Conservation (phyloP, 345 rosid species). For the Brassica cretica region DNA sequence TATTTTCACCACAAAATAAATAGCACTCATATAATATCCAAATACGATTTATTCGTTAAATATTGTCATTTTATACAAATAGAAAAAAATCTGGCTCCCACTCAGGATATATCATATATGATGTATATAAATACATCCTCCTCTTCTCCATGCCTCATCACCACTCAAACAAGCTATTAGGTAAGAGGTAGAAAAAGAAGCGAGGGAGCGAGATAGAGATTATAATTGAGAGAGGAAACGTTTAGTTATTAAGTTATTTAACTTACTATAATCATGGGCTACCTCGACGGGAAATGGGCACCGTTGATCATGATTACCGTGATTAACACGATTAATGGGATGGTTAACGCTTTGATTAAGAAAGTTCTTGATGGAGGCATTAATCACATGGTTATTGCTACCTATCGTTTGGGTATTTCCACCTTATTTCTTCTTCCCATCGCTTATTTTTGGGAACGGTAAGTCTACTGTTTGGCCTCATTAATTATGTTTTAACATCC, state of each 20-base stretch:
- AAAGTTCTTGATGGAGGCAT: slow-evolving; percentile 57
- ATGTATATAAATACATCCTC: slow-evolving; percentile 11
- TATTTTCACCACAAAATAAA: not conserved
- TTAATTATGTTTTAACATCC: not conserved
- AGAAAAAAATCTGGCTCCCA: not conserved
- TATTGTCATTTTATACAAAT: not conserved
- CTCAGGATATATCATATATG: not conserved
- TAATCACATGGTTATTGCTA: slow-evolving; percentile 53
- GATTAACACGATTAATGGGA: slow-evolving; percentile 39
- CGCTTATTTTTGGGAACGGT: slow-evolving; percentile 63
- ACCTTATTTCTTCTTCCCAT: slow-evolving; percentile 56
- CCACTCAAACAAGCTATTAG: slow-evolving; percentile 10
- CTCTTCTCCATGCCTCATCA: slow-evolving; percentile 16
- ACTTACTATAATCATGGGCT: slow-evolving; percentile 32
- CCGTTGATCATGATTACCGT: slow-evolving; percentile 44
- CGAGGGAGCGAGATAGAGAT: not conserved
- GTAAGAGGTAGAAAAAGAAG: not conserved
- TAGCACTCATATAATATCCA: not conserved
- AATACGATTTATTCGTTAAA: not conserved
- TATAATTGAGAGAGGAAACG: not conserved
- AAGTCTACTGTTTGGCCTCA: not conserved
- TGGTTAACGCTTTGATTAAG: slow-evolving; percentile 60
- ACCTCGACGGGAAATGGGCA: slow-evolving; percentile 42
- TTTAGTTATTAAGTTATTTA: not conserved
- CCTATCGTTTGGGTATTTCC: slow-evolving; percentile 58